These are phyloP conservation scores for Xylariaceae sp. DNA, from an alignment of 2,329 filamentous ascomycete genomes.

Conservation along the genomic window DNA sequence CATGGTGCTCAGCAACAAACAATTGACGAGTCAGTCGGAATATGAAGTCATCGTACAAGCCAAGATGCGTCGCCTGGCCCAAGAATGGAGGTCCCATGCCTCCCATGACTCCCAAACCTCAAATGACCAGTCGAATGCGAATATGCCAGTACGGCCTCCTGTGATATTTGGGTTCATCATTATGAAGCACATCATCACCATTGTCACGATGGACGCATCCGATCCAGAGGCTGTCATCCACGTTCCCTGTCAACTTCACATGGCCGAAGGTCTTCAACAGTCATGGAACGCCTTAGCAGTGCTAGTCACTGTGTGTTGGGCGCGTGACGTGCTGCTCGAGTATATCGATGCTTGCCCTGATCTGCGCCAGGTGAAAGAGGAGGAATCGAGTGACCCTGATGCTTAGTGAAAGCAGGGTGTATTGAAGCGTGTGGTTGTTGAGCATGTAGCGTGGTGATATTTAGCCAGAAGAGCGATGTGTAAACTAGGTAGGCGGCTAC, in stretches of 20 bases:
- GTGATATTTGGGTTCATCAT: slow-evolving; percentile 32
- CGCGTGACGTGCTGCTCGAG: slow-evolving; percentile 26
- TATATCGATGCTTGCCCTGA: slow-evolving; percentile 12
- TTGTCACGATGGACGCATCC: slow-evolving; percentile 30
- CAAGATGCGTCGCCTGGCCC: slow-evolving; percentile 21
- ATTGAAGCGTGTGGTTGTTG: neutral
- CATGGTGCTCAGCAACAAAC: slow-evolving; percentile 20
- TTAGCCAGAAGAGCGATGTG: too few species aligned
- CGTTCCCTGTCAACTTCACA: slow-evolving; percentile 28
- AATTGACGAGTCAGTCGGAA: slow-evolving; percentile 11
- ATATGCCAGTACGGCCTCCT: slow-evolving; percentile 18
- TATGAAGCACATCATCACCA: slow-evolving; percentile 29
- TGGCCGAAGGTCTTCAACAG: slow-evolving; percentile 30
- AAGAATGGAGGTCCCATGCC: slow-evolving; percentile 20
- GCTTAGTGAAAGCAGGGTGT: slow-evolving; percentile 22
- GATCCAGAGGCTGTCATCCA: slow-evolving; percentile 25
- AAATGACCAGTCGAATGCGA: neutral
- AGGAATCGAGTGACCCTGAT: slow-evolving; percentile 25
- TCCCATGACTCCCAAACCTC: neutral
- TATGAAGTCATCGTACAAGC: slow-evolving; percentile 20
- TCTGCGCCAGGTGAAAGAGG: slow-evolving; percentile 4
- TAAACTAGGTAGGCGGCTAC: too few species aligned
- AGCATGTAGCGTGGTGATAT: too few species aligned
- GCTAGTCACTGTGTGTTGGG: slow-evolving; percentile 33
- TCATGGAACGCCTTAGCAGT: slow-evolving; percentile 34